Percentiles rank a stretch among this genome's conserved stretches.
Conservation (phyloP, 306 rosid species). For the Pterocarpus macrocarpus region DNA sequence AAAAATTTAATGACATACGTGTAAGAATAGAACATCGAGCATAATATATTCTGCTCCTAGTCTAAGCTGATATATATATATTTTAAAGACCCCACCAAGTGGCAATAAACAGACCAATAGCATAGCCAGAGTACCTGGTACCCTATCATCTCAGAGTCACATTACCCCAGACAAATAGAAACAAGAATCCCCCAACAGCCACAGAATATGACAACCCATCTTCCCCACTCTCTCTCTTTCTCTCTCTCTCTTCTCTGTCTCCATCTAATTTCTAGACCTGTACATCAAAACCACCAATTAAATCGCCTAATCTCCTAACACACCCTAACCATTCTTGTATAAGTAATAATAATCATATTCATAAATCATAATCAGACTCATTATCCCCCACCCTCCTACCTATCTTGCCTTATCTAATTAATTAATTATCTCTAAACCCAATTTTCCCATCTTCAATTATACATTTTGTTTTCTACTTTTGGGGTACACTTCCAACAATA, state of each 20-base stretch:
- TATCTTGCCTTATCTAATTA: slow-evolving; percentile 28
- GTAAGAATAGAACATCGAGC: neutral
- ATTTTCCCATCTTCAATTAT: neutral
- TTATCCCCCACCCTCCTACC: neutral
- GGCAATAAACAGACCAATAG: slow-evolving; percentile 47
- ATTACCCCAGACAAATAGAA: slow-evolving; percentile 49
- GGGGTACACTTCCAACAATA: slow-evolving; percentile 6
- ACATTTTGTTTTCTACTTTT: neutral
- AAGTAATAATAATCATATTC: neutral
- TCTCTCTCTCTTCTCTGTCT: neutral
- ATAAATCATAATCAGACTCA: slow-evolving; percentile 15
- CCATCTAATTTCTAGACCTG: slow-evolving; percentile 44
- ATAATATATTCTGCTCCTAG: slow-evolving; percentile 33
- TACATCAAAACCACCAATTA: slow-evolving; percentile 55
- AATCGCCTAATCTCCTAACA: slow-evolving; percentile 60
- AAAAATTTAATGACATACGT: neutral
- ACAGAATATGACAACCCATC: slow-evolving; percentile 58
- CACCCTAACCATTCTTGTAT: slow-evolving; percentile 41
- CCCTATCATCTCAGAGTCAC: slow-evolving; percentile 55
- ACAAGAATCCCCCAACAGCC: slow-evolving; percentile 57
- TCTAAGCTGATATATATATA: slow-evolving; percentile 34
- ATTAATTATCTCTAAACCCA: slow-evolving; percentile 31
- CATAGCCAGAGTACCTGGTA: slow-evolving; percentile 50
- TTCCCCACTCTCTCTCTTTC: neutral
- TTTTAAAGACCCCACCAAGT: slow-evolving; percentile 29